Conservation (phyloP, 2,329 filamentous ascomycete species). For the Epichloe sp. region DNA sequence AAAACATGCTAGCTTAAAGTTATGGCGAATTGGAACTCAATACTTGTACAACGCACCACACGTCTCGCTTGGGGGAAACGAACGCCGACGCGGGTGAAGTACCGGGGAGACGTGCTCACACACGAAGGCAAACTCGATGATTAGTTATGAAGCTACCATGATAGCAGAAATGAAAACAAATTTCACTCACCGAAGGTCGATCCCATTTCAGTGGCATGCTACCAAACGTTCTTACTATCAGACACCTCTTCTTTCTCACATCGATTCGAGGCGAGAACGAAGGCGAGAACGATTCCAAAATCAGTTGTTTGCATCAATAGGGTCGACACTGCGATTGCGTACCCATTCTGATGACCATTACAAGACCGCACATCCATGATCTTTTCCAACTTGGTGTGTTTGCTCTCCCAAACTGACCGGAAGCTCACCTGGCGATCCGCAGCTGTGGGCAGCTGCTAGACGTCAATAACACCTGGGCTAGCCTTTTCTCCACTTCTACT, state of each 20-base stretch:
- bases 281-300: too few relatives aligned
- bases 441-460: background rate
- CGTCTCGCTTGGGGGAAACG: background rate
- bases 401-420: background rate
- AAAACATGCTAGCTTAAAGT: background rate
- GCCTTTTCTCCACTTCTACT: background rate
- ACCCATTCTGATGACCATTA: too few relatives aligned
- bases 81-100: background rate
- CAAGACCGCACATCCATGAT: background rate
- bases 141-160: constrained; percentile 2
- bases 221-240: background rate
- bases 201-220: background rate
- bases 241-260: background rate
- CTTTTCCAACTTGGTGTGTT: background rate
- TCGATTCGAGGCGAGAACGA: background rate
- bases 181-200: background rate
- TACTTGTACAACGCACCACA: background rate
- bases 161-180: constrained; percentile 3
- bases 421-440: background rate
- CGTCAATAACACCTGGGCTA: background rate
- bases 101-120: background rate
- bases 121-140: background rate
- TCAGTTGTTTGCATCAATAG: too few relatives aligned
- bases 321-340: background rate
- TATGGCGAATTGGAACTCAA: background rate